Percentiles rank a stretch among this genome's conserved stretches.
phyloP scores from a whole-genome alignment of 164 flowering plant species.

The Tetracentron sinense region DNA sequence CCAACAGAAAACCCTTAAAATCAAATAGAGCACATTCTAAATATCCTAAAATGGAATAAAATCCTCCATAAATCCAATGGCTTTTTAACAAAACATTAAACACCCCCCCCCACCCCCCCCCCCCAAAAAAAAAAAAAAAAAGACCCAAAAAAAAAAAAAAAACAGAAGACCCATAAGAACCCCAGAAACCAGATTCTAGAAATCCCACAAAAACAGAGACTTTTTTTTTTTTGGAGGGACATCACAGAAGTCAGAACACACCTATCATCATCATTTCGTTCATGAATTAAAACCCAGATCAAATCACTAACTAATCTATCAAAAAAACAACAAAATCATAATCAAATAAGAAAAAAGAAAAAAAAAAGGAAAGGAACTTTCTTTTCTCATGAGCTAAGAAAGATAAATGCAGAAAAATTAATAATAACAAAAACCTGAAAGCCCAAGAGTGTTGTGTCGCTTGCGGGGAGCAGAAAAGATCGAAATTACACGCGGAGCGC shows the following conservation, averaged over 20 bases:
- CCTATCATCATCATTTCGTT: conserved; percentile 6
- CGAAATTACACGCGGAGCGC: conserved; percentile 32
- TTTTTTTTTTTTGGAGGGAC: too few relatives aligned
- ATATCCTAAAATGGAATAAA: too few relatives aligned
- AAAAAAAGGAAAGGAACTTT: background rate
- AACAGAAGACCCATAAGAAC: too few relatives aligned
- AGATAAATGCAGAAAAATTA: background rate
- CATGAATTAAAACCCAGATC: conserved; percentile 10
- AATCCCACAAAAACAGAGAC: background rate
- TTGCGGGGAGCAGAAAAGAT: conserved; percentile 56
- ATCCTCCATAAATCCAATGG: too few relatives aligned
- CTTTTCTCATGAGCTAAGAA: background rate
- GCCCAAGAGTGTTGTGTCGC: conserved; percentile 37
- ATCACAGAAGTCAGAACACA: too few relatives aligned
- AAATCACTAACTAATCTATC: background rate
- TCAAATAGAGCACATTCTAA: too few relatives aligned
- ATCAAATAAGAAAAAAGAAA: background rate
- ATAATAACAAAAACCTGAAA: conserved; percentile 43
- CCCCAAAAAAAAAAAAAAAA: too few relatives aligned
- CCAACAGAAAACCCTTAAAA: too few relatives aligned
- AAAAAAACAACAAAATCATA: conserved; percentile 4
- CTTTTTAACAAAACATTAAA: too few relatives aligned
- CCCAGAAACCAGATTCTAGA: background rate
- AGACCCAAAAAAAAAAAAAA: too few relatives aligned
- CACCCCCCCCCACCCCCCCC: too few relatives aligned